Evolutionary conservation across 495 filamentous ascomycete genomes (phyloP).

Genomic region (Penicillium desertorum): DNA sequence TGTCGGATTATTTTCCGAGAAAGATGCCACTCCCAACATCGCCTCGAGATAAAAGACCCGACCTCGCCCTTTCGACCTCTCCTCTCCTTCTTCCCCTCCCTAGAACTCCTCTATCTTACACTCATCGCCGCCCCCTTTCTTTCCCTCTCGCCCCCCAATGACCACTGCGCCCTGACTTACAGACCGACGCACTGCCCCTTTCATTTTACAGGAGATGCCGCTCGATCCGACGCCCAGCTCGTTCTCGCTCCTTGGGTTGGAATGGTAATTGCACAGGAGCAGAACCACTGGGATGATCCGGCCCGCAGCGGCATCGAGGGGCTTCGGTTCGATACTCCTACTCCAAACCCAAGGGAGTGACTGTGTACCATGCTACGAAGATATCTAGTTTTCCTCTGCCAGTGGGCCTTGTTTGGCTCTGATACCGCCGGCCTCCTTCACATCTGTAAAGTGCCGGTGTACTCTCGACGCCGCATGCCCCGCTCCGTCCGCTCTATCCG

Average conservation of each 20-base stretch:
- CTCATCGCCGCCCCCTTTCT: slow-evolving; percentile 7
- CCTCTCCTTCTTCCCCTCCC: slow-evolving; percentile 18
- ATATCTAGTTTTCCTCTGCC: not conserved
- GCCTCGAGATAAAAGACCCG: no score
- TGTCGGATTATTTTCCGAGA: no score
- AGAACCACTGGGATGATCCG: not conserved
- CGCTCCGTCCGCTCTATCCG: slow-evolving; percentile 3
- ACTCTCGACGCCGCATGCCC: slow-evolving; percentile 1
- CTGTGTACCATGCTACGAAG: not conserved
- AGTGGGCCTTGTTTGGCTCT: not conserved
- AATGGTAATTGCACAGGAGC: not conserved
- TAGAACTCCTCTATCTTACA: not conserved
- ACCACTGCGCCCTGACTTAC: slow-evolving; percentile 3
- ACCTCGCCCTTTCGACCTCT: no score
- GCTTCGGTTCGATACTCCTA: not conserved
- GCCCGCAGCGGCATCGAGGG: not conserved
- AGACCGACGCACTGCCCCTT: slow-evolving; percentile 16
- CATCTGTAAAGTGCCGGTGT: not conserved
- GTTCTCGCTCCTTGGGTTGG: not conserved
- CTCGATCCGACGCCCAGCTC: not conserved
- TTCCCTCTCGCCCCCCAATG: slow-evolving; percentile 5
- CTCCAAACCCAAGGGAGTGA: not conserved
- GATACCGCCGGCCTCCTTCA: not conserved
- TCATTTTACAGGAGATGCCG: slow-evolving; percentile 21
- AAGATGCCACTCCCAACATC: no score